A percentile compares a stretch with the other conserved stretches of the same genome.
These are phyloP conservation scores for Coemansia sp. DNA, from an alignment of 192 early-diverging fungal species.

Conservation along the genomic window DNA sequence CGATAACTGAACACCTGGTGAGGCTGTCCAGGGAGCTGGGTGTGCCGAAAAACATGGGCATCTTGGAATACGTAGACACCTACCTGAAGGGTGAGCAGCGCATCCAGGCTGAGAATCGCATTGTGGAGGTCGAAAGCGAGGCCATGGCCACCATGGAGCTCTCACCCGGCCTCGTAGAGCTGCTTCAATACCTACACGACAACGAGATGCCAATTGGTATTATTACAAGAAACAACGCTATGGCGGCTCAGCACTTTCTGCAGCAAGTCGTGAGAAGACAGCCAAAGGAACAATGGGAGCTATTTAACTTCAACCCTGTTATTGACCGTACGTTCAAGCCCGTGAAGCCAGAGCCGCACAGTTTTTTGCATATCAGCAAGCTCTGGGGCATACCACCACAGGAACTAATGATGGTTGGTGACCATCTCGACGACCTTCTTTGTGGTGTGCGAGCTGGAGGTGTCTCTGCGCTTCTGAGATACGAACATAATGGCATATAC, in stretches of 20 bases:
- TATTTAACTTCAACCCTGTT: constrained; percentile 47
- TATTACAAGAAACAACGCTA: constrained; percentile 47
- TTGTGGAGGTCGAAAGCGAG: constrained; percentile 42
- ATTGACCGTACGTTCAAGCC: constrained; percentile 49
- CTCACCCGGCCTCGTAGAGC: constrained; percentile 37
- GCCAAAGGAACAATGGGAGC: constrained; percentile 16
- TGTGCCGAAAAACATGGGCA: constrained; percentile 32
- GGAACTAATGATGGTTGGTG: constrained; percentile 54
- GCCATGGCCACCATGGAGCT: constrained; percentile 45
- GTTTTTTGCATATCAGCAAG: constrained; percentile 37
- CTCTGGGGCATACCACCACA: constrained; percentile 43
- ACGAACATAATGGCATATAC: constrained; percentile 29
- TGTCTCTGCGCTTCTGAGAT: constrained; percentile 42
- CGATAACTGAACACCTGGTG: constrained; percentile 39
- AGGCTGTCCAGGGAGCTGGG: constrained; percentile 31
- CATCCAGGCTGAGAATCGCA: constrained; percentile 21
- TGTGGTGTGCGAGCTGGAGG: constrained; percentile 48
- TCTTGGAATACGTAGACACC: constrained; percentile 38
- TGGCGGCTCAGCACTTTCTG: constrained; percentile 47
- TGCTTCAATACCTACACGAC: constrained; percentile 36
- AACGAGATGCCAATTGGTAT: constrained; percentile 41
- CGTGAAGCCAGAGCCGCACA: constrained; percentile 46
- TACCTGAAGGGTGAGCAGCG: constrained; percentile 27
- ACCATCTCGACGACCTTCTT: constrained; percentile 51
- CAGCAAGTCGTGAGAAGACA: constrained; percentile 29